Evolutionary conservation across 164 flowering plant species (phyloP), one percentile per base, ranked within the genome.

Genomic region (Protea cynaroides): DNA sequence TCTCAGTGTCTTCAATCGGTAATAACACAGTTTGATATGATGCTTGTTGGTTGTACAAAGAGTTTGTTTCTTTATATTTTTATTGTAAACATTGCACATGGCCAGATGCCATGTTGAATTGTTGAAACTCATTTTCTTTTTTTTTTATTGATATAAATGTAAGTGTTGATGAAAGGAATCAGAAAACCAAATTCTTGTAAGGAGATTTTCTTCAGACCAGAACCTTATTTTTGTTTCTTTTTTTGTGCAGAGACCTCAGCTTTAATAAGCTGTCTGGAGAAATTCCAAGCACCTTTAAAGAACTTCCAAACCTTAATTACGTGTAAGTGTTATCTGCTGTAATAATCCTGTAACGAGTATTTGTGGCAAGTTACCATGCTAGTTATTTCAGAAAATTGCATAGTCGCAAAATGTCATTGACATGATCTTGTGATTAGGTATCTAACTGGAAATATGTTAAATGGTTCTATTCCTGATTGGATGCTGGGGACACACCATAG

Each of bases 191-290:
- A 29, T 29, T 29, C 34, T 29, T 5, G 5, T 11, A 49, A 3
- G 19, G 18, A 49, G n/a, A n/a, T 1, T 15, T 49, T 49, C n/a
- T 15, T 49, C 17, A 18, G n/a, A 49, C 29, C 18, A 53, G 13
- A 22, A 34, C 44, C 6, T 49, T 40, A 12, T 49, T 49, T 18
- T 49, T 49, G 15, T 61, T 53, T 60, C 58, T 59, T 65, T 46
- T 64, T 24, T 21, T 44, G 46, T 47, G 59, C 75, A 89, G 96
- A 73, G 96, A 89, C 75, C 74, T 83, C 67, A 89, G 87, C 75
- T 89, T 85, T 64, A 86, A 89, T 75, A 78, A 74, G 68, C 71
- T 89, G 57, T 68, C 38, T 29, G 96, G 96, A 61, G 59, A 71
- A 53, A 71, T 89, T 71, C 86, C 89, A 25, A 25, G 43, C 57